Conservation (phyloP, 257 asterid genomes). For the Galeopsis tetrahit region DNA sequence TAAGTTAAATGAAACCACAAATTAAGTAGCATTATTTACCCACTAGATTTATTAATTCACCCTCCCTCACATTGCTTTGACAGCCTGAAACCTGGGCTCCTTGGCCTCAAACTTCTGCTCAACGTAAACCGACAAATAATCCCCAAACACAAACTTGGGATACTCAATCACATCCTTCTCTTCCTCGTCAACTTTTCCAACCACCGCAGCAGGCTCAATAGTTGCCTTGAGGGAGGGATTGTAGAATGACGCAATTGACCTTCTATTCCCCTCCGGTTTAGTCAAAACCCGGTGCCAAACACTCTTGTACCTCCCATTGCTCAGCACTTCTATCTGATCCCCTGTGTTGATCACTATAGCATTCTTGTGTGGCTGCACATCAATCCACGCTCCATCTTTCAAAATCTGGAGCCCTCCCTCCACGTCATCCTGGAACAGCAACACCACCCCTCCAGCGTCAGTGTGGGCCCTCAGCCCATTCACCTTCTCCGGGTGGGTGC, state of each 20-base stretch:
- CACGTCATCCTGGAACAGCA: conserved; percentile 69
- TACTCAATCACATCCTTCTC: conserved; percentile 36
- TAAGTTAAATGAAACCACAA: neutral
- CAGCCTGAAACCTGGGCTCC: conserved; percentile 83
- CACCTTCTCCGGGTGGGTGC: conserved; percentile 60
- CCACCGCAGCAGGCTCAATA: conserved; percentile 61
- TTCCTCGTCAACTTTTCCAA: conserved; percentile 21
- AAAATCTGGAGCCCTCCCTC: conserved; percentile 67
- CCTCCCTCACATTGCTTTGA: conserved; percentile 47
- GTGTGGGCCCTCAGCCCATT: conserved; percentile 75
- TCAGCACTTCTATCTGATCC: conserved; percentile 71
- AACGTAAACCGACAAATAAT: conserved; percentile 72
- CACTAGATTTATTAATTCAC: too few species aligned
- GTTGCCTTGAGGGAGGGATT: conserved; percentile 73
- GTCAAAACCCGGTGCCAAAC: conserved; percentile 82
- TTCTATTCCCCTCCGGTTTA: conserved; percentile 60
- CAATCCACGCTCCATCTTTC: conserved; percentile 60
- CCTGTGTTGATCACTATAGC: conserved; percentile 75
- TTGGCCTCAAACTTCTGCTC: conserved; percentile 77
- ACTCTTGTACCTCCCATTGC: conserved; percentile 85
- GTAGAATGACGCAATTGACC: conserved; percentile 88
- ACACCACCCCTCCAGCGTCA: conserved; percentile 73
- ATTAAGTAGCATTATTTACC: too few species aligned
- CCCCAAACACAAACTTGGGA: conserved; percentile 79
- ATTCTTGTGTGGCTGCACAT: conserved; percentile 63